These are phyloP conservation scores for Cyberlindnera lachancei DNA, from an alignment of 805 yeast species.

Conservation along the genomic window DNA sequence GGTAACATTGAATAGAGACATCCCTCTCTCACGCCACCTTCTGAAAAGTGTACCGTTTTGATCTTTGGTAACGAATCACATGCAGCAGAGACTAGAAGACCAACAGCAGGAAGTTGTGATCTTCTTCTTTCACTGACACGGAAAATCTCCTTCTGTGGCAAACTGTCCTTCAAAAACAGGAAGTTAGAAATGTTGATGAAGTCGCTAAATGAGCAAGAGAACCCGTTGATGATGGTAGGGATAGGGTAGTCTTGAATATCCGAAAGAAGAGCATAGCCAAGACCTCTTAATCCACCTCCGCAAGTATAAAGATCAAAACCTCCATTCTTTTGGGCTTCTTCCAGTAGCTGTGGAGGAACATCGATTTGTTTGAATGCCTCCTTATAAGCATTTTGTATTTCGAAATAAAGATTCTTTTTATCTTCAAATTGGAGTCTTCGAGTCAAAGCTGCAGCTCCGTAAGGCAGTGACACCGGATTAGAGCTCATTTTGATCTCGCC, in stretches of 20 bases:
- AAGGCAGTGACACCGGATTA: slow-evolving; percentile 58
- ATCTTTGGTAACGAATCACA: slow-evolving; percentile 53
- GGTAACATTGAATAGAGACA: slow-evolving; percentile 58
- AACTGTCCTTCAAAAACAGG: slow-evolving; percentile 38
- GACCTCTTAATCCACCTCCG: slow-evolving; percentile 70
- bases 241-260: slow-evolving; percentile 54
- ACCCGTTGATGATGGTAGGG: slow-evolving; percentile 64
- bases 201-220: slow-evolving; percentile 47
- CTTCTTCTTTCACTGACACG: slow-evolving; percentile 61
- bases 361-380: slow-evolving; percentile 43
- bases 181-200: slow-evolving; percentile 45
- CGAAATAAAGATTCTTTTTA: slow-evolving; percentile 40
- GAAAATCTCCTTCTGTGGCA: slow-evolving; percentile 44
- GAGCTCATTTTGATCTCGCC: slow-evolving; percentile 50
- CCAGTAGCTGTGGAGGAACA: slow-evolving; percentile 43
- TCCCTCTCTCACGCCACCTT: slow-evolving; percentile 78
- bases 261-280: slow-evolving; percentile 52
- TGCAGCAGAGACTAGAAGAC: slow-evolving; percentile 53
- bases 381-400: slow-evolving; percentile 43
- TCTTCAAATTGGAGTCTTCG: slow-evolving; percentile 47
- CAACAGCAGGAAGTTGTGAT: slow-evolving; percentile 63
- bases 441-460: slow-evolving; percentile 65
- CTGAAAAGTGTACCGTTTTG: slow-evolving; percentile 59
- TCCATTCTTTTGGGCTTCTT: slow-evolving; percentile 44
- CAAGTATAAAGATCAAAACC: slow-evolving; percentile 61